These are phyloP conservation scores for Termitomyces titanicus DNA, from an alignment of 768 basidiomycete genomes.

Conservation along the genomic window DNA sequence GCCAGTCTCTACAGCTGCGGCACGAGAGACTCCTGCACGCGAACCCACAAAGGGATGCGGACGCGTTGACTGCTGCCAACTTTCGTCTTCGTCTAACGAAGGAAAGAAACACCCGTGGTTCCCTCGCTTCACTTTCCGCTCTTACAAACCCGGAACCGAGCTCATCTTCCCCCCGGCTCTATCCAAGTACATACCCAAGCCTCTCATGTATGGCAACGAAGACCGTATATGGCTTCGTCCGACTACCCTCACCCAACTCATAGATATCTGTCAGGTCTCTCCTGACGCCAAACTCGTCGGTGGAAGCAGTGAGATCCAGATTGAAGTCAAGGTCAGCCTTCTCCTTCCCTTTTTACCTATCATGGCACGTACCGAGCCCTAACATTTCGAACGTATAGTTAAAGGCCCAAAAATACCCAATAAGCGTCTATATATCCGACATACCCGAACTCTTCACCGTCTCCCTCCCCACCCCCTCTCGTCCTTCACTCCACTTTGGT, in stretches of 20 bases:
- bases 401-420: slow-evolving; percentile 13
- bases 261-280: slow-evolving; percentile 4
- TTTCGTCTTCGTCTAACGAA: slow-evolving; percentile 5
- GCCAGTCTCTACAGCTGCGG: background rate
- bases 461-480: slow-evolving; percentile 1
- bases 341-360: background rate
- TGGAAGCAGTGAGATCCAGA: slow-evolving; percentile 15
- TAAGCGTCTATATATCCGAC: slow-evolving; percentile 12
- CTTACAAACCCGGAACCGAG: slow-evolving; percentile 13
- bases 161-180: slow-evolving; percentile 13
- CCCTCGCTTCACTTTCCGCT: slow-evolving; percentile 14
- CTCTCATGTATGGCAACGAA: slow-evolving; percentile 10
- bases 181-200: slow-evolving; percentile 5
- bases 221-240: slow-evolving; percentile 13
- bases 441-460: slow-evolving; percentile 10
- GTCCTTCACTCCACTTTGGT: slow-evolving; percentile 7
- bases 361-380: background rate
- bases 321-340: slow-evolving; percentile 12
- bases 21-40: background rate
- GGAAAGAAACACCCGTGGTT: slow-evolving; percentile 10
- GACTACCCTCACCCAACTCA: slow-evolving; percentile 9
- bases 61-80: slow-evolving; percentile 15
- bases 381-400: background rate
- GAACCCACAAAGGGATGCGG: slow-evolving; percentile 5
- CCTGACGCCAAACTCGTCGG: slow-evolving; percentile 11